Conservation (phyloP, 2,329 filamentous ascomycete species). For the Parascedosporium putredinis region DNA sequence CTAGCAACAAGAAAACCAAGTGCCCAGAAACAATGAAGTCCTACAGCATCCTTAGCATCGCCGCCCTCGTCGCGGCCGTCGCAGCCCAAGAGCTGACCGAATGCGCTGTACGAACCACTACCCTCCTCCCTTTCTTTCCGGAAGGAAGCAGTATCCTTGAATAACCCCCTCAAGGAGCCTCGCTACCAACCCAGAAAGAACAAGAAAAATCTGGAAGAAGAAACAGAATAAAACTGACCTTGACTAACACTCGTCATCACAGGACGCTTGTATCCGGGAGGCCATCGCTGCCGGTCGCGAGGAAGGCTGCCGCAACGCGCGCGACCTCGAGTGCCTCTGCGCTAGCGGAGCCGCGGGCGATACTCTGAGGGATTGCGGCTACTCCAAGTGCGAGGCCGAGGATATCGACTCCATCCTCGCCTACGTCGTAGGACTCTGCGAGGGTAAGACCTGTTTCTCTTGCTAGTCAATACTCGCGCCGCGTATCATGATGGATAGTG, state of each 20-base stretch:
- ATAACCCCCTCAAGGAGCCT: too few relatives aligned
- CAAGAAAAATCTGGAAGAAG: too few relatives aligned
- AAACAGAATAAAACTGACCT: too few relatives aligned
- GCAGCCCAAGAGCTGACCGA: not conserved
- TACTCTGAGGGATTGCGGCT: constrained; percentile 4
- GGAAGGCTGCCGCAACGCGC: not conserved
- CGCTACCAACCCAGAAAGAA: too few relatives aligned
- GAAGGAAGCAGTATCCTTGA: too few relatives aligned
- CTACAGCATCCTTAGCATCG: not conserved
- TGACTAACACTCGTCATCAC: not conserved
- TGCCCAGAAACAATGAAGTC: not conserved
- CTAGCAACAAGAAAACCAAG: not conserved
- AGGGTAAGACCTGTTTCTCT: not conserved
- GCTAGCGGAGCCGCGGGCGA: not conserved
- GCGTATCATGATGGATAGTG: too few relatives aligned
- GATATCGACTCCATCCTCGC: constrained; percentile 2
- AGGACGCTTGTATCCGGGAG: not conserved
- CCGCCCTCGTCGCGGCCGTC: not conserved
- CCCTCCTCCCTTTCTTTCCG: not conserved
- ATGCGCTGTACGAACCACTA: not conserved
- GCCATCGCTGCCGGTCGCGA: not conserved
- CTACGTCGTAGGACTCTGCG: not conserved
- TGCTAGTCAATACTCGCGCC: not conserved
- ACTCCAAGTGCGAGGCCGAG: not conserved
- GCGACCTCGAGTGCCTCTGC: constrained; percentile 5